Conservation (phyloP, 768 basidiomycete genomes). For the Lactarius hatsudake region DNA sequence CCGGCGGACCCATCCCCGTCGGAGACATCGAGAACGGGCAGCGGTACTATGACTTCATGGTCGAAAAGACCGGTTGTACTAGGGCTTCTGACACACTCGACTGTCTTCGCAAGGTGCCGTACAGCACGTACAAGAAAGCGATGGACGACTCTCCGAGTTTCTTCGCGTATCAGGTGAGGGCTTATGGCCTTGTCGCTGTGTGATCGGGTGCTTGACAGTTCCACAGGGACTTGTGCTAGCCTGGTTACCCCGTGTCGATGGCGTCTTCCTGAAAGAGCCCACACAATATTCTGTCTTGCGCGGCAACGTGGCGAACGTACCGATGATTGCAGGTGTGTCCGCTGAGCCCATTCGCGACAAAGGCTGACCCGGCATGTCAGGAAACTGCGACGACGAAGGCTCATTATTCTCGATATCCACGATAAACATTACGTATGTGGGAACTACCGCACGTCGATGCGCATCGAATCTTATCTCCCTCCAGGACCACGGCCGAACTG, state of each 20-base stretch:
- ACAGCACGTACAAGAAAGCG: conserved; percentile 33
- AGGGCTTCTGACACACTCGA: conserved; percentile 37
- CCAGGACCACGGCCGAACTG: conserved; percentile 5
- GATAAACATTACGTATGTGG: conserved; percentile 34
- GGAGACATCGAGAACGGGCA: conserved; percentile 35
- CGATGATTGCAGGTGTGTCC: conserved; percentile 27
- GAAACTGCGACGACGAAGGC: conserved; percentile 60
- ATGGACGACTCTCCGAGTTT: conserved; percentile 36
- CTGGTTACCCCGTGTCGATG: conserved; percentile 33
- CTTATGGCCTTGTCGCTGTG: too few species aligned
- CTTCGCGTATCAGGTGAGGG: conserved; percentile 35
- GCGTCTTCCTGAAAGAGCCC: conserved; percentile 28
- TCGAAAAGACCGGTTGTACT: conserved; percentile 38
- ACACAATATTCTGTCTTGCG: conserved; percentile 28
- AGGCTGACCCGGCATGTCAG: conserved; percentile 29
- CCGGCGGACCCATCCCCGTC: conserved; percentile 38
- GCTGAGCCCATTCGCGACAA: not conserved
- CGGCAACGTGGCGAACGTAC: conserved; percentile 29
- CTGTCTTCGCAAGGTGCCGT: conserved; percentile 43
- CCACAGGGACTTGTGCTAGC: conserved; percentile 30
- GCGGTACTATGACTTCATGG: conserved; percentile 42
- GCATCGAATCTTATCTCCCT: not conserved
- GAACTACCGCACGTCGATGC: not conserved
- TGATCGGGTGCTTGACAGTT: not conserved
- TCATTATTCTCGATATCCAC: conserved; percentile 38